phyloP scores from a whole-genome alignment of 2,329 filamentous ascomycete species.

The Nectriaceae sp. region DNA sequence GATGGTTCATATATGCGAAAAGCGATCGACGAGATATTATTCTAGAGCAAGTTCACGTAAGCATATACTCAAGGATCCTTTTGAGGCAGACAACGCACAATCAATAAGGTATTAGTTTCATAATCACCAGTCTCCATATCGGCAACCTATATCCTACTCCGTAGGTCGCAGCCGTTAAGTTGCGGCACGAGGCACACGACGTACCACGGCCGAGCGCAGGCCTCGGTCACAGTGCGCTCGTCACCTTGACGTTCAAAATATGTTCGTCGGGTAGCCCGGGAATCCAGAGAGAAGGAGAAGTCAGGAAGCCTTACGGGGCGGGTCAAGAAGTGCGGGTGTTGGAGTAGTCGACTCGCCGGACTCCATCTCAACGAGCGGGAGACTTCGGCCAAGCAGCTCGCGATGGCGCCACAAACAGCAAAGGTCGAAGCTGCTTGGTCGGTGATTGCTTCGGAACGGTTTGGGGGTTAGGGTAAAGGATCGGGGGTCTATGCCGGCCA shows the following conservation, averaged over 20 bases:
- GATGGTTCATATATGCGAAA: constrained; percentile 58
- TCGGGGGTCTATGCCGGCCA: constrained; percentile 15
- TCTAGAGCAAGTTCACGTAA: constrained; percentile 40
- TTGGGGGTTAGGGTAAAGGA: constrained; percentile 5
- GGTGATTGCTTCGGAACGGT: constrained; percentile 7
- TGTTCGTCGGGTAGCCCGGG: constrained; percentile 2
- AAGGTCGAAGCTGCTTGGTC: background rate
- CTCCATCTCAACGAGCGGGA: constrained; percentile 43
- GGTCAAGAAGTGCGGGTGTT: constrained; percentile 21
- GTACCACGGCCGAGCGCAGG: constrained; percentile 19
- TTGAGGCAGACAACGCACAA: constrained; percentile 44
- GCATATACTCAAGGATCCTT: background rate
- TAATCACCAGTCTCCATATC: constrained; percentile 66
- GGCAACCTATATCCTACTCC: constrained; percentile 37
- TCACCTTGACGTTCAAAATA: constrained; percentile 8
- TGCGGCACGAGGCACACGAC: constrained; percentile 25
- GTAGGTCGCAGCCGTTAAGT: constrained; percentile 26
- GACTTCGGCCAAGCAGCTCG: constrained; percentile 23
- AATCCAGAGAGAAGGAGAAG: constrained; percentile 14
- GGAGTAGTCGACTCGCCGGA: constrained; percentile 28
- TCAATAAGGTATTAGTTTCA: constrained; percentile 61
- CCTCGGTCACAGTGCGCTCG: constrained; percentile 11
- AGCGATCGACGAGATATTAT: constrained; percentile 56
- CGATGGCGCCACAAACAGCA: constrained; percentile 22
- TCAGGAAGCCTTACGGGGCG: constrained; percentile 14